Conservation (phyloP, 1,284 basidiomycete genomes). For the Cutaneotrichosporon spelunceum region DNA sequence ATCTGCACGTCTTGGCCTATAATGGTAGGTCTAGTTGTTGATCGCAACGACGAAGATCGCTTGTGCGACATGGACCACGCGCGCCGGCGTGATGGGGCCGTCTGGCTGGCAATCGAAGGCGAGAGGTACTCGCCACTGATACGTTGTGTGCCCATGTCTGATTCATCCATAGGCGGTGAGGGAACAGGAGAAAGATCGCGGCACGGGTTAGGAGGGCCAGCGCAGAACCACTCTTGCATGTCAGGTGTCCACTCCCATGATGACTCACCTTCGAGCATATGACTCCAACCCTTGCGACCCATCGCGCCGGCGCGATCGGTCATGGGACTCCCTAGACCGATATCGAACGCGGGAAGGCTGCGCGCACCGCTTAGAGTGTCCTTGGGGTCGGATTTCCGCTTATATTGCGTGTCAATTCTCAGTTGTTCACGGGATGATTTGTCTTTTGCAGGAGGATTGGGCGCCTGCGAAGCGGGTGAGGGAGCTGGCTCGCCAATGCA, state of each 20-base stretch:
- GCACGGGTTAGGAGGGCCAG: conserved; percentile 14
- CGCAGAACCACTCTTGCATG: conserved; percentile 43
- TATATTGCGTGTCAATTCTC: neutral
- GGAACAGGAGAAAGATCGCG: neutral
- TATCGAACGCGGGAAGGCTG: neutral
- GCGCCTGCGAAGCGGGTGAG: neutral
- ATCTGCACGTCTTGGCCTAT: neutral
- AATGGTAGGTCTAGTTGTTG: neutral
- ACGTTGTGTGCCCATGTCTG: neutral
- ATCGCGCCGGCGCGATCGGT: neutral
- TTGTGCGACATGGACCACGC: neutral
- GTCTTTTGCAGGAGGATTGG: neutral
- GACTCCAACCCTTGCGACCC: conserved; percentile 39
- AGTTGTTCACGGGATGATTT: neutral
- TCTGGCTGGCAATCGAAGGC: neutral
- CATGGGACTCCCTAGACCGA: conserved; percentile 10
- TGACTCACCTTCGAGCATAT: conserved; percentile 47
- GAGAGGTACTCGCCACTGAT: neutral
- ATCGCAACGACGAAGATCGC: neutral
- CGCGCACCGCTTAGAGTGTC: neutral
- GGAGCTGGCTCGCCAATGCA: neutral
- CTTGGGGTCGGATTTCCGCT: neutral
- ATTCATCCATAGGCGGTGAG: neutral
- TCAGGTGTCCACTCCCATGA: neutral
- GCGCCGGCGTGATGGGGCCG: neutral